Conservation (phyloP, 768 basidiomycete species). For the Mycena leptocephala region DNA sequence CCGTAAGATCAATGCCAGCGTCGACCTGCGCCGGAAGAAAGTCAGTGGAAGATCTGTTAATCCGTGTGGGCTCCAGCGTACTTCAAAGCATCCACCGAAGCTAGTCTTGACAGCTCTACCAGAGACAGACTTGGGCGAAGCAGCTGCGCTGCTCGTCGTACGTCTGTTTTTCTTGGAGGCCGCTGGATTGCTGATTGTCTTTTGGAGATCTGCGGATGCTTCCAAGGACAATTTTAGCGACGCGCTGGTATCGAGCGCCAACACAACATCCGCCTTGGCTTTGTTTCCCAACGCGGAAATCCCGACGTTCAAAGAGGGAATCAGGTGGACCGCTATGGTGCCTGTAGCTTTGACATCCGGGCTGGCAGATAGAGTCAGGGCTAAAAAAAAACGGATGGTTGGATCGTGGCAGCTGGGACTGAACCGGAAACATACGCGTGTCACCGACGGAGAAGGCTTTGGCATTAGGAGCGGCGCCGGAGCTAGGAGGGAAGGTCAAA, state of each 20-base stretch:
- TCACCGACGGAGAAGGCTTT: constrained; percentile 54
- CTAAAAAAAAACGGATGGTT: not conserved
- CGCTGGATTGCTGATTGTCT: not conserved
- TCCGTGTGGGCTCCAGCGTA: not conserved
- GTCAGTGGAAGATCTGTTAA: not conserved
- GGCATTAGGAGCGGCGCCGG: constrained; percentile 33
- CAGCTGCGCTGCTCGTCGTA: not conserved
- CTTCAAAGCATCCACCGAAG: constrained; percentile 53
- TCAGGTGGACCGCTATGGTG: constrained; percentile 63
- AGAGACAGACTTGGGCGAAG: not conserved
- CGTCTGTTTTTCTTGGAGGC: no score
- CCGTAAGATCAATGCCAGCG: constrained; percentile 56
- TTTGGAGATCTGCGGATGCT: constrained; percentile 32
- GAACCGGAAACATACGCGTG: constrained; percentile 56
- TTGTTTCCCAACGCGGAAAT: constrained; percentile 56
- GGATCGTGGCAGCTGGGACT: not conserved
- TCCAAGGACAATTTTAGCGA: constrained; percentile 46
- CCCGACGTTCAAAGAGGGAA: constrained; percentile 64
- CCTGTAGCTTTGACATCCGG: constrained; percentile 60
- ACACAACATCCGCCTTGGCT: constrained; percentile 57
- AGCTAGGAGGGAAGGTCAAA: constrained; percentile 61
- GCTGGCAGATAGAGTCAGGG: constrained; percentile 58
- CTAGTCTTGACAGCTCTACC: constrained; percentile 28
- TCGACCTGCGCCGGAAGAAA: constrained; percentile 29
- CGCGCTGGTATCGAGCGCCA: constrained; percentile 59